These are phyloP conservation scores for Lipomyces lipofer DNA, from an alignment of 805 yeast genomes.

Conservation along the genomic window DNA sequence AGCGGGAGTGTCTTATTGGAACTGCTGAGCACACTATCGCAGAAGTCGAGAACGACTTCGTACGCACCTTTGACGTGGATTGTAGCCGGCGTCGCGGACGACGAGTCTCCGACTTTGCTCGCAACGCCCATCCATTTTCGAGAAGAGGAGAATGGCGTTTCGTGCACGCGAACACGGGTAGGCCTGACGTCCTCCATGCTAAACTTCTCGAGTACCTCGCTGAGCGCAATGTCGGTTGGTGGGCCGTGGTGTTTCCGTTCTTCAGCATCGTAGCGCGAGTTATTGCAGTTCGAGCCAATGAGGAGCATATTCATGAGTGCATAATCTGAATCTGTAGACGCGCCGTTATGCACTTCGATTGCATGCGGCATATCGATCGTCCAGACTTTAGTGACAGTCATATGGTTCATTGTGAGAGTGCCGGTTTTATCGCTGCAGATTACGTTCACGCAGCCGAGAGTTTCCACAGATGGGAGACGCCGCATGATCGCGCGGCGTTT, in stretches of 20 bases:
- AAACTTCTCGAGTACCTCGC: constrained; percentile 71
- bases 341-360: constrained; percentile 9
- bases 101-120: constrained; percentile 62
- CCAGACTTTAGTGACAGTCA: constrained; percentile 71
- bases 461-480: constrained; percentile 91
- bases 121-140: constrained; percentile 74
- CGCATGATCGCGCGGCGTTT: constrained; percentile 89
- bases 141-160: constrained; percentile 27
- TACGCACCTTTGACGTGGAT: constrained; percentile 84
- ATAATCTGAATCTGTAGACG: constrained; percentile 61
- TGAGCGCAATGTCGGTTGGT: constrained; percentile 90
- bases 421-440: constrained; percentile 82
- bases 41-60: constrained; percentile 63
- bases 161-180: constrained; percentile 60
- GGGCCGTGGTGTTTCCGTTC: constrained; percentile 56
- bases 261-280: constrained; percentile 20
- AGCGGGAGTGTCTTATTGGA: constrained; percentile 63
- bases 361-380: constrained; percentile 52
- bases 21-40: constrained; percentile 49
- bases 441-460: constrained; percentile 90
- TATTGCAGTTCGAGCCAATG: constrained; percentile 50
- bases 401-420: constrained; percentile 74
- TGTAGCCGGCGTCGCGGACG: constrained; percentile 54
- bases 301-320: constrained; percentile 65
- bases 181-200: constrained; percentile 70